Conservation (phyloP, 1,139 yeast genomes). For the Candida mesenterica region DNA sequence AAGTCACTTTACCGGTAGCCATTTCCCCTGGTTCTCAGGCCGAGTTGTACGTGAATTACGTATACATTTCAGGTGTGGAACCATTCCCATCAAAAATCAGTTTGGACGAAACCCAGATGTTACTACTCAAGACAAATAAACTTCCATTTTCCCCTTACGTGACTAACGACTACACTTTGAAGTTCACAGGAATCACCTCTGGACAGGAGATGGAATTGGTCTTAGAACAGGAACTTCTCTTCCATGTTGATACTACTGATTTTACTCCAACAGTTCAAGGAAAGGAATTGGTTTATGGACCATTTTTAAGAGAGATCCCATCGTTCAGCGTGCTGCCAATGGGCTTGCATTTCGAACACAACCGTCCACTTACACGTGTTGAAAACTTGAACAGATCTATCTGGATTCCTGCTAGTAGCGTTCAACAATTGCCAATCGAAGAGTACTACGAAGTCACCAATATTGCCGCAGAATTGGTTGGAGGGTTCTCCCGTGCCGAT, state of each 20-base stretch:
- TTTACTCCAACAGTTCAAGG: constrained; percentile 36
- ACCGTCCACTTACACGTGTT: constrained; percentile 63
- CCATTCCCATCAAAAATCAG: constrained; percentile 67
- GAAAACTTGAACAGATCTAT: constrained; percentile 65
- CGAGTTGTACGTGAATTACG: constrained; percentile 52
- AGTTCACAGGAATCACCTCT: constrained; percentile 48
- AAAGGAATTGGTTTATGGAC: constrained; percentile 55
- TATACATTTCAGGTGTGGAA: constrained; percentile 45
- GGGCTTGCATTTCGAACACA: constrained; percentile 62
- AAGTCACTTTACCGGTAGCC: constrained; percentile 59
- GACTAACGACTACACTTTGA: constrained; percentile 51
- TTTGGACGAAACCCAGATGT: constrained; percentile 61
- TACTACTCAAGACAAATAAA: constrained; percentile 56
- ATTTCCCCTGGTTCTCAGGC: constrained; percentile 60
- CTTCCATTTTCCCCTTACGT: constrained; percentile 63
- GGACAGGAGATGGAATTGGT: constrained; percentile 47
- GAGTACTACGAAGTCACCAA: constrained; percentile 84
- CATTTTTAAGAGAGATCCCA: constrained; percentile 38
- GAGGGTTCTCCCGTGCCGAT: constrained; percentile 77
- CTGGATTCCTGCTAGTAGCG: constrained; percentile 58
- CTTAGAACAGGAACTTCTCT: constrained; percentile 12
- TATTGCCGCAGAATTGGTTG: constrained; percentile 63
- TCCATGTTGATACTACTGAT: constrained; percentile 21
- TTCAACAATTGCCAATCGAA: constrained; percentile 53
- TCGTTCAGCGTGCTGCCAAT: constrained; percentile 51